phyloP scores from a whole-genome alignment of 352 stramenopile species.

The Pythium brassicae region DNA sequence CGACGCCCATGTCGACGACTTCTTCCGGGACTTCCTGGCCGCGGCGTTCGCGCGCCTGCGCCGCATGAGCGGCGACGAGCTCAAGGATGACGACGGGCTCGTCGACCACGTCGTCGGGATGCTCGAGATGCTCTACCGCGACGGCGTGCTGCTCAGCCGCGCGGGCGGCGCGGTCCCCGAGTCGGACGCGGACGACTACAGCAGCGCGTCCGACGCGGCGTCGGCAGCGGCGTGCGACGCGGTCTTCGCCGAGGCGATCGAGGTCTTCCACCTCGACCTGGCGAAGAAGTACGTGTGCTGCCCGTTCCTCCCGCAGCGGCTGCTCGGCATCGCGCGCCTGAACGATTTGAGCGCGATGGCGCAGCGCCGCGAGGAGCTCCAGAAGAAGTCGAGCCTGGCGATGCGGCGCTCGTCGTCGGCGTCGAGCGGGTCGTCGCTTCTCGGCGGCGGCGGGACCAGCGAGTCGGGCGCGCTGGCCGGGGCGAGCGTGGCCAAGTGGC shows the following conservation, averaged over 20 bases:
- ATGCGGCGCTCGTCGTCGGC: conserved; percentile 33
- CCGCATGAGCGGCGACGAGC: conserved; percentile 59
- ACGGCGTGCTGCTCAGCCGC: conserved; percentile 50
- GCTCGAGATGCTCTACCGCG: conserved; percentile 66
- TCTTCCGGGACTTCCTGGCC: conserved; percentile 78
- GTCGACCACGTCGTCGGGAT: conserved; percentile 70
- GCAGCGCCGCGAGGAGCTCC: conserved; percentile 51
- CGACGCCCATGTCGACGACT: conserved; percentile 56
- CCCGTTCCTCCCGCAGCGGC: conserved; percentile 67
- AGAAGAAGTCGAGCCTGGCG: conserved; percentile 62
- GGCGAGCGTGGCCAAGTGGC: conserved; percentile 52
- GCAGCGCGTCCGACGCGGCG: conserved; percentile 4
- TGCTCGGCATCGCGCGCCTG: conserved; percentile 67
- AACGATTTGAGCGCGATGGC: conserved; percentile 79
- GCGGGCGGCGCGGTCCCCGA: conserved; percentile 9
- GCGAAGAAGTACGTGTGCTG: conserved; percentile 86
- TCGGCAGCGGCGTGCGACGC: conserved; percentile 23
- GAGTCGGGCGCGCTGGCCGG: conserved; percentile 11
- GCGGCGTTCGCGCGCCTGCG: conserved; percentile 62
- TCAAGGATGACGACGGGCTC: conserved; percentile 78
- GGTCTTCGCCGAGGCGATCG: conserved; percentile 68
- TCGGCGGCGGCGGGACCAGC: conserved; percentile 19
- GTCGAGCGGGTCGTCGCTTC: conserved; percentile 15
- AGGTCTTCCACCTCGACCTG: conserved; percentile 82
- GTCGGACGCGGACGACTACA: conserved; percentile 16